Evolutionary conservation across 2,329 filamentous ascomycete species (phyloP), one percentile per base, ranked within the genome.

Genomic region (Alternaria gaisen): DNA sequence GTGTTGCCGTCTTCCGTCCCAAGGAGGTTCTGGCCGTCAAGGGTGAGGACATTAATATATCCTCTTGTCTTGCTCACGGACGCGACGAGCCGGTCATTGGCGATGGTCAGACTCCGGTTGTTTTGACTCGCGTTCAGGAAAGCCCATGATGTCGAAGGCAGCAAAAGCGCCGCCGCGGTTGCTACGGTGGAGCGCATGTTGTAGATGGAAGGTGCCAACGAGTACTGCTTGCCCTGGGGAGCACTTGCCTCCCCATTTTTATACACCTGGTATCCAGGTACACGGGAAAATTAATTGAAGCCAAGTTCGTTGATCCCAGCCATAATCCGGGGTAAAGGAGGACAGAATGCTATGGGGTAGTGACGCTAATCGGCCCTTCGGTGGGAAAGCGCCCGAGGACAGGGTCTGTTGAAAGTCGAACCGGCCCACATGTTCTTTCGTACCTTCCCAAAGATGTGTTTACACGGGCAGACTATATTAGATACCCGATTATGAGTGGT

Each of bases 1-100:
- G 66, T 65, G 16, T 66, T 71, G 11, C 65, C 66, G 53, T 64
- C 50, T 42, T 70, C 70, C 0, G 55, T 64, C 3, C 68, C 68
- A 5, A 71, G 44, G 6, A 71, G 58, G 20, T 71, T 70, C 60
- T 84, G 82, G 0, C 77, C 78, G 66, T 84, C 83, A 0, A 85
- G 80, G 11, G 73, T 76, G 3, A 85, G 72, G 18, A 76, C 72
- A 10, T 79, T 73, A 20, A 85, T 79, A 12, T 77, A 75, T 0
- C 83, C 83, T 5, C 66, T 74, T 1, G 71, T 69, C 66, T 83
- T 85, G 61, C 79, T 77, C 30, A 84, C 77, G 5, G 80, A 75
- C 1, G 81, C 79, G 4, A 74, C 78, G 3, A 86, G 74, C 4
- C 82, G 79, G 43, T 81, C 78, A 60, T 85, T 85, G 41, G 74